Conservation (phyloP, 2,329 filamentous ascomycete species). For the Blumeria hordei region DNA sequence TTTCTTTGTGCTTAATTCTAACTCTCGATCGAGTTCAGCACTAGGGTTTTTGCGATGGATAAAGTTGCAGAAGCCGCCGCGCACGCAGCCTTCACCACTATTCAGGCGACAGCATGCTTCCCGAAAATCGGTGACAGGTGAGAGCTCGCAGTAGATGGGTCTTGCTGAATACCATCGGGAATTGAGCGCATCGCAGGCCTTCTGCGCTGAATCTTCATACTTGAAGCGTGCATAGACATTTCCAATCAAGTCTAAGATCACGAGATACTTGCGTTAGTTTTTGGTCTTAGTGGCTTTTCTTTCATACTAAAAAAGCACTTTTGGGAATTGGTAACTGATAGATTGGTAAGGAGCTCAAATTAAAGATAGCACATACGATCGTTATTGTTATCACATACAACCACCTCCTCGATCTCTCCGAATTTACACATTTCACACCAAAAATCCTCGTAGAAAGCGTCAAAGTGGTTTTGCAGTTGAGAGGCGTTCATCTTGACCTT, state of each 20-base stretch:
- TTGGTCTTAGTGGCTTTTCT: not conserved
- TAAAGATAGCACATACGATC: slow-evolving; percentile 23
- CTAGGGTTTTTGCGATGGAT: slow-evolving; percentile 93
- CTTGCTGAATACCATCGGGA: slow-evolving; percentile 88
- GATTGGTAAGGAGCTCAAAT: not conserved
- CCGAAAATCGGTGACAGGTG: slow-evolving; percentile 89
- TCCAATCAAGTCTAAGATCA: slow-evolving; percentile 59
- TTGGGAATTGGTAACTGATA: too few relatives aligned
- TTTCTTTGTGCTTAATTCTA: slow-evolving; percentile 82
- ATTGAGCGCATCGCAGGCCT: slow-evolving; percentile 84
- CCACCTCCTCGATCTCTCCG: slow-evolving; percentile 88
- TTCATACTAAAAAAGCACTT: too few relatives aligned
- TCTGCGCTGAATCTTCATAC: slow-evolving; percentile 90
- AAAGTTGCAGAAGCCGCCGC: slow-evolving; percentile 97
- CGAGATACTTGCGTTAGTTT: not conserved
- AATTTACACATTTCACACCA: slow-evolving; percentile 99
- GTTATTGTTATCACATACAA: slow-evolving; percentile 99
- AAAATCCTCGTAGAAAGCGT: slow-evolving; percentile 98
- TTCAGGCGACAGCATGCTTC: slow-evolving; percentile 94
- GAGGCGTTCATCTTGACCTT: slow-evolving; percentile 91
- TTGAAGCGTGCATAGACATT: slow-evolving; percentile 99
- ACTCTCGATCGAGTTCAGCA: slow-evolving; percentile 66
- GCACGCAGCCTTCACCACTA: slow-evolving; percentile 79
- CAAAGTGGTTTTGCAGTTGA: slow-evolving; percentile 97
- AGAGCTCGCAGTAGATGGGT: slow-evolving; percentile 94